Base-by-base conservation (phyloP, 2,329 filamentous ascomycete genomes). In the Neofusicoccum umdonicola region DNA sequence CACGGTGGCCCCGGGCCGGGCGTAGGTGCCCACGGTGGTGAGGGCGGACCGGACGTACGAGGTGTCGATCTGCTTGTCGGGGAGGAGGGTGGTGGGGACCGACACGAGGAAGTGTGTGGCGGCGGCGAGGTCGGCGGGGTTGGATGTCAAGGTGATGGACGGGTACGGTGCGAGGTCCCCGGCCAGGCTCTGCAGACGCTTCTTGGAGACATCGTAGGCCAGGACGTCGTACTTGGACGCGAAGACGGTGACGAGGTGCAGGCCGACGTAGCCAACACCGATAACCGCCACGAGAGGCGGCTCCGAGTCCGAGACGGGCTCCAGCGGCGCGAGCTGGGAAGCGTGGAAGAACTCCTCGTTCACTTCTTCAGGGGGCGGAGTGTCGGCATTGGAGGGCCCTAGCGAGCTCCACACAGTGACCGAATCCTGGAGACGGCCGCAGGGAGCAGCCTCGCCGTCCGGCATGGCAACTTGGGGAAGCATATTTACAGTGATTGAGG, bases 31-130 rank as follows among this genome's bases (percentile, higher is more conserved):
- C 7, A 85, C 79, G 3, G 77, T 77, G 13, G 69, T 69, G n/a
- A 85, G 71, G 0, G 83, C 83, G 57, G 73, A 79, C 15, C 74
- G 71, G 3, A 85, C 72, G 67, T 79, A 82, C 1, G 81, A 81
- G 1, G 80, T 78, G 67, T 85, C 81, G 66, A 85, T 78, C 4
- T 75, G 78, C 68, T 80, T 80, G 69, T 85, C 79, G 0, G 77
- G 73, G 4, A 76, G 74, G 7, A 85, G 75, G 1, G 83, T 76
- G 0, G 84, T 85, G 1, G 84, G 84, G 3, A 86, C 83, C 0
- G 83, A 80, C 66, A 85, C 82, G 41, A 85, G 78, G 63, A 84
- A 83, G 69, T 85, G 82, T 0, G 81, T 83, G 6, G 81, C 84
- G 37, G 70, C 66, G 3, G 71, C 68, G 13, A 85, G 74, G 12